Evolutionary conservation across 2,329 filamentous ascomycete species (phyloP), one percentile per base, ranked within the genome.

Genomic region (Arthrobotrys sinensis): DNA sequence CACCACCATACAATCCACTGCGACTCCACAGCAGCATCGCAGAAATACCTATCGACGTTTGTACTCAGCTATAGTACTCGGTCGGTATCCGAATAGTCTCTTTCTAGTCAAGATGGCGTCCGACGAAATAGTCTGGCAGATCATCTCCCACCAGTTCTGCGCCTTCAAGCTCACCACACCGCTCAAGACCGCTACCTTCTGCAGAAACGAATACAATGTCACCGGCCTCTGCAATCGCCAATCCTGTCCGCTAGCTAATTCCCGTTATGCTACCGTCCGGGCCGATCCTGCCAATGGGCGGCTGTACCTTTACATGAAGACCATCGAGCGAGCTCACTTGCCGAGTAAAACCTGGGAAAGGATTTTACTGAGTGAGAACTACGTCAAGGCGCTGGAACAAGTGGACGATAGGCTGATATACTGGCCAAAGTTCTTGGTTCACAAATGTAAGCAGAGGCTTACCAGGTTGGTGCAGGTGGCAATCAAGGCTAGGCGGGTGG

Each of bases 291-390:
- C 65, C 69, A 94, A 93, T 66, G 92, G 93, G 80, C 90, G 90
- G 7, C 88, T 98, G 80, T 98, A 97, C 86, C 91, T 98, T 72
- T 98, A 97, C 88, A 97, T 97, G 88, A 98, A 97, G 87, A 96
- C 93, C 3, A 90, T 94, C 81, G 94, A 97, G 87, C 92, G 96
- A 79, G 88, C 92, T 11, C 95, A 94, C 85, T 89, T 95, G 85
- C 96, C 95, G 0, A 91, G 90, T 76, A 96, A 97, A 85, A 90
- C 95, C 86, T 99, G 96, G 96, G 94, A 98, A 86, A 91, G 91
- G 81, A 93, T 97, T 84, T 93, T 94, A 83, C 87, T 99, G 38
- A 93, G 93, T 32, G 90, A 90, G 82, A 97, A 98, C 87, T 98
- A 98, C 85, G 90, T 91, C 80, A 92, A 94, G 83, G 96, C 96